Base-by-base conservation (phyloP, 768 basidiomycete species). In the Pleurotus salmoneostramineus region DNA sequence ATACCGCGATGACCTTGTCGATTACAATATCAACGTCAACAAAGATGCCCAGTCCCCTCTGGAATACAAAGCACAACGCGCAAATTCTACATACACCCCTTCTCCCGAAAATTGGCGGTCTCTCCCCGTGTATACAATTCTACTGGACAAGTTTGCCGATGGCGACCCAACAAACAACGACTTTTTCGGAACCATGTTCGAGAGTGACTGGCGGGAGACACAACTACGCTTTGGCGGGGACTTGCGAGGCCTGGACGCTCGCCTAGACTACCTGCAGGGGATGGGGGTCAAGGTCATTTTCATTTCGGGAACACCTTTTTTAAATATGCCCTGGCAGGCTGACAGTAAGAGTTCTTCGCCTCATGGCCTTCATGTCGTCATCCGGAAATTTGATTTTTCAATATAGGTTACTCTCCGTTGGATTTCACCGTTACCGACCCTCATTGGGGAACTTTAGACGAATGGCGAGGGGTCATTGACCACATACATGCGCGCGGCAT, bases 271-370 rank as follows among this genome's bases (percentile, higher is more conserved):
- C 69, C 77, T 97, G 14, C 77, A 91, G 46, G 91, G 91, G 61
- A 95, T 95, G 91, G 95, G 95, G 61, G 73, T 93, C 60, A 77
- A 77, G 64, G 80, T 85, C 52, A 85, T 97, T 64, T 97, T 93
- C 74, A 89, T 96, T 69, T 93, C 95, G 21, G 95, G 95, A 54
- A 97, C 95, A 1, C 85, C 88, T 54, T 97, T 93, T 71, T 60
- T 97, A 60, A 96, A 96, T 80, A 95, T 95, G 94, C 72, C 93
- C n/a, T 96, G 94, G 94, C 89, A 95, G 68, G 89, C 93, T 3
- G 94, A 96, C 81, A 93, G 94, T 95, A 56, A 68, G 21, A 27
- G 93, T 83, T 34, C 8, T 32, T 42, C 45, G 42, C 40, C 32
- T 54, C 31, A 5, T 62, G 58, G 57, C 32, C 48, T 42, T 11